phyloP scores from a whole-genome alignment of 768 basidiomycete genomes.

The Rhodotorula paludigena region DNA sequence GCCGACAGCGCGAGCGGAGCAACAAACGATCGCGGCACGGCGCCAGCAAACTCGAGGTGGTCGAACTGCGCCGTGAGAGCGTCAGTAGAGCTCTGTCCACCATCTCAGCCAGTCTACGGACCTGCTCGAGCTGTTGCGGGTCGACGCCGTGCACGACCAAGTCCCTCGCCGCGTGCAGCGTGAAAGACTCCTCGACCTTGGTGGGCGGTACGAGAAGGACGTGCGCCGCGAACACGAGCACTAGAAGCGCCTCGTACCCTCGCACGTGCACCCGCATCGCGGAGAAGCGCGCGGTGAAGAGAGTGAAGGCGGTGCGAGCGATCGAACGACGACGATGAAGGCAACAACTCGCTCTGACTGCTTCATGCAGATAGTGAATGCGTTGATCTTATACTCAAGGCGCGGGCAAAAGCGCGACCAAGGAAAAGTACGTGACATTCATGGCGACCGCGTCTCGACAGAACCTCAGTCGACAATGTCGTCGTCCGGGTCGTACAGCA shows the following conservation, averaged over 20 bases:
- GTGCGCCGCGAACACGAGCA: conserved; percentile 50
- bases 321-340: too few relatives aligned
- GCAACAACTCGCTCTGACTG: too few relatives aligned
- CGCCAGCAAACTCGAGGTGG: conserved; percentile 79
- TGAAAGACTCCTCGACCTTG: conserved; percentile 98
- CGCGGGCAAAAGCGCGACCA: too few relatives aligned
- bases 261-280: background rate
- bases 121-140: conserved; percentile 16
- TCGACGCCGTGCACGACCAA: conserved; percentile 68
- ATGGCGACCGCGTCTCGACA: too few relatives aligned
- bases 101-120: background rate
- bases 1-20: conserved; percentile 61
- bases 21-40: conserved; percentile 80
- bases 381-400: too few relatives aligned
- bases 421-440: too few relatives aligned
- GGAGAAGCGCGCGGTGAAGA: background rate
- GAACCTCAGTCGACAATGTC: conserved; percentile 21
- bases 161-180: conserved; percentile 85
- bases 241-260: conserved; percentile 2
- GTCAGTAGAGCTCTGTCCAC: background rate
- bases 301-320: background rate
- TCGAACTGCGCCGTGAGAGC: conserved; percentile 63
- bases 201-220: conserved; percentile 70
- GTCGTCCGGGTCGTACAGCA: conserved; percentile 26
- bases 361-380: too few relatives aligned